Base-by-base conservation (phyloP, 257 asterid genomes). In the Solanum chaucha region DNA sequence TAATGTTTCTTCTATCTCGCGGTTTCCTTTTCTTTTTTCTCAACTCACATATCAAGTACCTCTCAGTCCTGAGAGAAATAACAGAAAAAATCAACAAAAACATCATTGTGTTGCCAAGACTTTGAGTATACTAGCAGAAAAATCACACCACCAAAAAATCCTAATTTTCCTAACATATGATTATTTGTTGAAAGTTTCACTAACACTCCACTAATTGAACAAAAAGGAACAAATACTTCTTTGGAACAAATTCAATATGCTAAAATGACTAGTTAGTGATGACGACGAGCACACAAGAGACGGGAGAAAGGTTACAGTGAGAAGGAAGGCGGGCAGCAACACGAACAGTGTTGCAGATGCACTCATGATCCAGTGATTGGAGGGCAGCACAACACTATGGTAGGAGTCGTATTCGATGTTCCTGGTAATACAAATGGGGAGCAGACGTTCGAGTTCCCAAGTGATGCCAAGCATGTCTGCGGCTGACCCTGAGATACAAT, bases 251-350 rank as follows among this genome's bases (percentile, higher is more conserved):
- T 32, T 71, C 26, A 5, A 17, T 19, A 17, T 17, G 44, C 14
- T 32, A 71, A 34, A 71, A 15, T 19, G 80, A 34, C 80, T 71
- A 71, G 44, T 71, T 71, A 71, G 41, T 71, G 83, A 38, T 58
- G 34, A 87, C 87, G 85, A 71, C 1, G 36, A 34, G 36, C 1
- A 71, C 35, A 46, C 93, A 91, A 46, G 86, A 12, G 90, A 93
- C 70, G 68, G 92, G 67, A 44, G 94, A 90, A 90, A 93, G 91
- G 90, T 91, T 92, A 91, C 96, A 93, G 36, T 70, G 91, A 22
- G 93, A 19, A 0, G 96, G 94, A 59, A 92, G 90, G 10, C 88
- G 92, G 30, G 91, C 46, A 65, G 93, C 94, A 36, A 92, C 90
- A 67, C 90, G 67, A 24, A 92, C 13, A 26, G 94, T 90, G 90